Evolutionary conservation across 768 basidiomycete species (phyloP), one percentile per base, ranked within the genome.

Genomic region (Xerocomus potaroensis): DNA sequence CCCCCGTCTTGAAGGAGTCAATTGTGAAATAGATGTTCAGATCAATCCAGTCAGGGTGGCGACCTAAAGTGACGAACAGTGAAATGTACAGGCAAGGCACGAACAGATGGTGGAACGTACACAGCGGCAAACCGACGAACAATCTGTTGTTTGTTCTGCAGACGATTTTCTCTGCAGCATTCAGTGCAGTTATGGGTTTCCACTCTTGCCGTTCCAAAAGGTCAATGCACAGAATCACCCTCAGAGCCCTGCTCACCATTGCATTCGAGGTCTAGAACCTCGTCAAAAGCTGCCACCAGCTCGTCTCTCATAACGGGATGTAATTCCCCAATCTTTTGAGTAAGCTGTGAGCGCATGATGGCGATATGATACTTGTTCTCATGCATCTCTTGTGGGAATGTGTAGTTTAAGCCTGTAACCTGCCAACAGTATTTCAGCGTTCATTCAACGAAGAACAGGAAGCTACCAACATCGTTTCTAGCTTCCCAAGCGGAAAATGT

Each of bases 121-220:
- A 79, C 2, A 75, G 39, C 9, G 76, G 75, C 21, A 69, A 56
- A 0, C 78, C 79, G 8, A 79, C 72, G 43, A 80, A 75, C 5
- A 71, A 41, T 15, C 79, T 69, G 53, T 74, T 77, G 41, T 63
- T 72, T 2, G 67, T 57, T 19, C 74, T 67, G 23, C 67, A 65
- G 7, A 78, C 57, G 9, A 79, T 54, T 22, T 64, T 49, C 46
- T 58, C 61, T 5, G 68, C 51, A 0, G 47, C 49, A 4, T 62
- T 54, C 7, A 65, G 27, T 0, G 52, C 64, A 0, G 58, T 55
- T 10, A 74, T 45, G 3, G 48, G 47, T 11, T 54, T 58, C 77
- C 76, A 79, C 19, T 72, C 74, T 75, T 29, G 19, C 21, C 33
- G 0, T 21, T 23, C n/a, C n/a, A n/a, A n/a, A 8, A 21, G 18